Evolutionary conservation across 1,284 basidiomycete species (phyloP), one percentile per base, ranked within the genome.

Genomic region (Phylloboletellus chloephorus): DNA sequence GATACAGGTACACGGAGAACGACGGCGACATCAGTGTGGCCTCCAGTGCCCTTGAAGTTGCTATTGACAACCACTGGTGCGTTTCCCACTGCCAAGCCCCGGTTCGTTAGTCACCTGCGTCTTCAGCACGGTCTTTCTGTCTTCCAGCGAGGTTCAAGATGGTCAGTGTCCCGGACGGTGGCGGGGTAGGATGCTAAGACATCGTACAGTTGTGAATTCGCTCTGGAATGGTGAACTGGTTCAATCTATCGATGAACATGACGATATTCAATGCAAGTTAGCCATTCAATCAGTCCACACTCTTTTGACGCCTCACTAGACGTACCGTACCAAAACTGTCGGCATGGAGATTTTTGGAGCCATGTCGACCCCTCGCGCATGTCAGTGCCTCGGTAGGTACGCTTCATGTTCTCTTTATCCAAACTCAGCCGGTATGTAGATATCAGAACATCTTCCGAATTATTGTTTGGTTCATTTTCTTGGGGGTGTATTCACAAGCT

Each of bases 161-260:
- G 79, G 86, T 84, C 41, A 49, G 68, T 53, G 13, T 21, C 8
- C 22, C n/a, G 13, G 35, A 43, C 8, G 21, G 29, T 17, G 29
- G 16, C 7, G 13, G 37, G 7, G 9, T 20, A 13, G 24, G 35
- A 28, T n/a, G 23, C 41, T 52, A 25, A 59, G 12, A 28, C 20
- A 15, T 16, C 19, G 21, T 34, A 9, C 25, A 86, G 83, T 86
- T 12, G 77, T 87, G 16, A 73, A 74, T 48, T 69, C 74, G 3
- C 70, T 94, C 10, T 94, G 91, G 90, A 72, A 65, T 17, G 91
- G 91, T n/a, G 76, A 82, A 13, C 73, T 88, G 47, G 71, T 94
- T 3, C 90, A 92, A 62, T 73, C 72, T 43, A 82, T 87, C 53
- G 84, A 83, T 48, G 76, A 76, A 2, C 56, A 82, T 33, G 67